phyloP scores from a whole-genome alignment of 1,284 basidiomycete genomes.

The Trametes hirsuta region DNA sequence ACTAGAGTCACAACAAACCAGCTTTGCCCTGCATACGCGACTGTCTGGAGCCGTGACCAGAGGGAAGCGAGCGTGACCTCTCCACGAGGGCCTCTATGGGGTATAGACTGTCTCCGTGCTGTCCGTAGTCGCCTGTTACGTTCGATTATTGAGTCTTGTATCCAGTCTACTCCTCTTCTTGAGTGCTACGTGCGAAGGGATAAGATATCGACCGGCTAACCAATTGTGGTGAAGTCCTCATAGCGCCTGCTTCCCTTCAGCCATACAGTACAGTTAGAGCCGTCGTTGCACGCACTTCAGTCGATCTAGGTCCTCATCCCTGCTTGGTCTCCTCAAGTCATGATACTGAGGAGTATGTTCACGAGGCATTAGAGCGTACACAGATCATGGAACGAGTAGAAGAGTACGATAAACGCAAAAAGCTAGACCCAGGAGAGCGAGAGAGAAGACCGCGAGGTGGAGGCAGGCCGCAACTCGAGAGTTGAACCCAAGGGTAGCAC shows the following conservation, averaged over 20 bases:
- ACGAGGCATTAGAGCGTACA: conserved; percentile 22
- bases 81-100: conserved; percentile 55
- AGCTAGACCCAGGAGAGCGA: neutral
- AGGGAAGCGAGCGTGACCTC: conserved; percentile 58
- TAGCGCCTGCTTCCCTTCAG: conserved; percentile 55
- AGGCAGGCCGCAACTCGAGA: too few relatives aligned
- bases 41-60: conserved; percentile 63
- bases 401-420: neutral
- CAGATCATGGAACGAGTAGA: conserved; percentile 3
- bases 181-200: conserved; percentile 18
- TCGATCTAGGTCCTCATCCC: conserved; percentile 35
- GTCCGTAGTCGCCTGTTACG: conserved; percentile 73
- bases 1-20: conserved; percentile 85
- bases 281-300: conserved; percentile 32
- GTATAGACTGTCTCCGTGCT: conserved; percentile 49
- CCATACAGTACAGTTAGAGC: neutral
- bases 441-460: neutral
- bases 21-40: conserved; percentile 55
- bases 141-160: conserved; percentile 91
- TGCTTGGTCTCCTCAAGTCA: conserved; percentile 24
- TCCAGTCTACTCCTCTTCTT: conserved; percentile 74
- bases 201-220: conserved; percentile 40
- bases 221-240: conserved; percentile 85
- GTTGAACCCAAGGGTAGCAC: neutral
- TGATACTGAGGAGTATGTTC: conserved; percentile 21